Conservation (phyloP, 163 green algal genomes). For the Scenedesmus sp. region DNA sequence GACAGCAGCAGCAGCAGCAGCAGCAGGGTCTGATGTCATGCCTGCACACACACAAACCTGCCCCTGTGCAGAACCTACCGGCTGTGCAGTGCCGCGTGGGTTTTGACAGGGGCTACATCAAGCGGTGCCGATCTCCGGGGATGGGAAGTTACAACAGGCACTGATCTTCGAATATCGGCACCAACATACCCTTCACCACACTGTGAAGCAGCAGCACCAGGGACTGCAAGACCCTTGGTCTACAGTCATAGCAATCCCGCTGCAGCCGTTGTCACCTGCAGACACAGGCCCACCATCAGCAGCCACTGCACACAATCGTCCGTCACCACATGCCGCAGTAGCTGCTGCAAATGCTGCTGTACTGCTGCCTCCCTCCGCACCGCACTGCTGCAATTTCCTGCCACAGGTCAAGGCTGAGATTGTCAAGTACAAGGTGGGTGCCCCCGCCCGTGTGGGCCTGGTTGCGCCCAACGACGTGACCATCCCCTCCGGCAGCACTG, state of each 20-base stretch:
- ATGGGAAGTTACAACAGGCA: conserved; percentile 50
- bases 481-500: conserved; percentile 92
- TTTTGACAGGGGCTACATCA: conserved; percentile 50
- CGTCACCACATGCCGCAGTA: not conserved
- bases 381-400: not conserved
- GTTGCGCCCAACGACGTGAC: conserved; percentile 94
- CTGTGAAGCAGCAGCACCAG: not conserved
- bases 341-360: not conserved
- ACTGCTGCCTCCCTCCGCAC: not conserved
- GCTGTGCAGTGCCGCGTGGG: conserved; percentile 26
- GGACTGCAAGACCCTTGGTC: not conserved
- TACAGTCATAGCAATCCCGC: too few species aligned
- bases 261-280: not conserved
- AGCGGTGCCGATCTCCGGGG: conserved; percentile 47
- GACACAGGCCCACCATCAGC: not conserved
- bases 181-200: conserved; percentile 13
- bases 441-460: conserved; percentile 92
- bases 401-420: conserved; percentile 86
- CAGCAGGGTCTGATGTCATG: too few species aligned
- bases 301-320: not conserved
- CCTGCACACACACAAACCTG: not conserved
- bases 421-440: conserved; percentile 95
- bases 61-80: conserved; percentile 44
- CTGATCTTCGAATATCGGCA: conserved; percentile 55
- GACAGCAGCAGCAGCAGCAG: too few species aligned